These are phyloP conservation scores for Stachybotrys echinatus DNA, from an alignment of 2,329 filamentous ascomycete species.

Conservation along the genomic window DNA sequence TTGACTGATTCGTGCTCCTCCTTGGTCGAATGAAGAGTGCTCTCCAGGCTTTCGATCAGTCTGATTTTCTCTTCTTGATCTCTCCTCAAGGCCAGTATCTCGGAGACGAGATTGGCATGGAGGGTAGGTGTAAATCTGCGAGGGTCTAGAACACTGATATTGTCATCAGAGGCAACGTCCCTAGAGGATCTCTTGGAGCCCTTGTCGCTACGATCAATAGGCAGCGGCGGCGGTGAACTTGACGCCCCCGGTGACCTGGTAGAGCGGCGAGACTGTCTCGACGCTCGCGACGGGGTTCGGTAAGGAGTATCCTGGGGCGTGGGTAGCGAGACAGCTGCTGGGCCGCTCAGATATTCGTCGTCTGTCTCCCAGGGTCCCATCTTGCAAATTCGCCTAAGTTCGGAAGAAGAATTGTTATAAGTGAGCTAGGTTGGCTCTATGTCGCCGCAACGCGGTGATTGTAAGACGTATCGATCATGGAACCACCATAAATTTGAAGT, in stretches of 20 bases:
- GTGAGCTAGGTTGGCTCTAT: not conserved
- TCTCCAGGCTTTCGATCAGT: conserved; percentile 80
- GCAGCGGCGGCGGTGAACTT: conserved; percentile 51
- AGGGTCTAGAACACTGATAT: conserved; percentile 73
- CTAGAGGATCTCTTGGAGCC: conserved; percentile 47
- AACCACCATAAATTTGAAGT: not conserved
- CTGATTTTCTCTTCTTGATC: conserved; percentile 88
- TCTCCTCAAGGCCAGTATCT: conserved; percentile 80
- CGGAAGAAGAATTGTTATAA: not conserved
- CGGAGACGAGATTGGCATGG: conserved; percentile 89
- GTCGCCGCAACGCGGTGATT: not conserved
- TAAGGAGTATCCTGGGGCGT: conserved; percentile 69
- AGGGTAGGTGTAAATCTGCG: conserved; percentile 91
- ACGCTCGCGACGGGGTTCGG: conserved; percentile 62
- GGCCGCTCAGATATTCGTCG: conserved; percentile 50
- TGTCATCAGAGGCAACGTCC: conserved; percentile 61
- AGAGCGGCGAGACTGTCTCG: conserved; percentile 59
- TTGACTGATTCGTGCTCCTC: conserved; percentile 71
- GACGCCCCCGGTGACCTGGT: conserved; percentile 56
- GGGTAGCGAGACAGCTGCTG: conserved; percentile 56
- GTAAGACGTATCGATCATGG: not conserved
- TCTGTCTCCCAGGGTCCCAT: conserved; percentile 60
- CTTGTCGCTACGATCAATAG: conserved; percentile 36
- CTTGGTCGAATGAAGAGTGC: conserved; percentile 62
- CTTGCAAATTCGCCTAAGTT: conserved; percentile 8